Evolutionary conservation across 2,329 filamentous ascomycete species (phyloP).

Genomic region (Trichophyton verrucosum): DNA sequence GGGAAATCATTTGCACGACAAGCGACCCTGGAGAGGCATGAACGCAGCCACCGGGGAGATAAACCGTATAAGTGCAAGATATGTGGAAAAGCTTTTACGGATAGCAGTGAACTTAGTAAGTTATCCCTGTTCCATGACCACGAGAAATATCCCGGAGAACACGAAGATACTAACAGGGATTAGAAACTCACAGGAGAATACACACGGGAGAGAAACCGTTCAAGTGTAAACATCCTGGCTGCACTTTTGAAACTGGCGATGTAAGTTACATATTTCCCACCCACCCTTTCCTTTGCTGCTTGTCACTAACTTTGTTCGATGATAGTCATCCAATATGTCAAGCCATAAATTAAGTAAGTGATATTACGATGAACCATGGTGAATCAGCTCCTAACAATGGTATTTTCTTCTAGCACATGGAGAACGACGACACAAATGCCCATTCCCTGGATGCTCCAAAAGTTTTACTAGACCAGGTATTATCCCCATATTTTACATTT

Average conservation of each 20-base stretch:
- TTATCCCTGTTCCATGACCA: background rate
- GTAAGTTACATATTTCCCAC: constrained; percentile 19
- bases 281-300: background rate
- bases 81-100: constrained; percentile 33
- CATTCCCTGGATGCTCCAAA: constrained; percentile 28
- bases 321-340: constrained; percentile 35
- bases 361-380: background rate
- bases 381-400: constrained; percentile 8
- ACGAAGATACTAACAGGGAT: constrained; percentile 14
- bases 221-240: constrained; percentile 32
- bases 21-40: constrained; percentile 33
- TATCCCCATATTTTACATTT: background rate
- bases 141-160: background rate
- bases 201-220: constrained; percentile 35
- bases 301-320: background rate
- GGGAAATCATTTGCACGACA: constrained; percentile 33
- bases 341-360: constrained; percentile 32
- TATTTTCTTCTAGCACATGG: constrained; percentile 23
- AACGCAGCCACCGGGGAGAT: constrained; percentile 33
- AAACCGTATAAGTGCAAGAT: constrained; percentile 32
- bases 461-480: constrained; percentile 35
- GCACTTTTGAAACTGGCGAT: constrained; percentile 33
- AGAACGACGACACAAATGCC: constrained; percentile 32
- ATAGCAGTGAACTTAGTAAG: constrained; percentile 34
- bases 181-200: constrained; percentile 33